A percentile compares a stretch with the other conserved stretches of the same genome.
phyloP scores from a whole-genome alignment of 2,329 filamentous ascomycete genomes.

The Pseudocercospora musae region DNA sequence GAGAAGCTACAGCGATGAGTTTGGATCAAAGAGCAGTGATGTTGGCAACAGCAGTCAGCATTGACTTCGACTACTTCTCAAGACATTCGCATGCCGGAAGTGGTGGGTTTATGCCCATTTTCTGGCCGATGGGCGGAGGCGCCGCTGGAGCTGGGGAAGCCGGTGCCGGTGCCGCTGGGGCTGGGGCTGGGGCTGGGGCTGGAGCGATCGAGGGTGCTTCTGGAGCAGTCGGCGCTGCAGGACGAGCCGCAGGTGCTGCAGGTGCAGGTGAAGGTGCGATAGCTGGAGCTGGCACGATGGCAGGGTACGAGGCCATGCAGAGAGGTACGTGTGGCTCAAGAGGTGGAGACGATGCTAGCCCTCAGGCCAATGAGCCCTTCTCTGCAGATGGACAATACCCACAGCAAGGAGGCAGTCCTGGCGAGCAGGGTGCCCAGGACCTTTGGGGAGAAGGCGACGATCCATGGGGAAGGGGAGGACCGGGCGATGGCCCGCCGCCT shows the following conservation, averaged over 20 bases:
- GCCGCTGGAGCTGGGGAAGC: slow-evolving; percentile 38
- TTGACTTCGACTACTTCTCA: slow-evolving; percentile 68
- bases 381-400: slow-evolving; percentile 9
- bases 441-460: slow-evolving; percentile 31
- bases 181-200: slow-evolving; percentile 32
- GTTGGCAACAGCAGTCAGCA: slow-evolving; percentile 62
- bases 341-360: slow-evolving; percentile 33
- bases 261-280: slow-evolving; percentile 43
- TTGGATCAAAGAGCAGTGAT: slow-evolving; percentile 64
- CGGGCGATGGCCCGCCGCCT: slow-evolving; percentile 35
- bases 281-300: slow-evolving; percentile 56
- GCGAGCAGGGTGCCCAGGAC: slow-evolving; percentile 17
- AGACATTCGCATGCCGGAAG: slow-evolving; percentile 51
- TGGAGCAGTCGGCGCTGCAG: slow-evolving; percentile 39
- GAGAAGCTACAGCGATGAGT: slow-evolving; percentile 53
- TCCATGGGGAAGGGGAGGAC: slow-evolving; percentile 33
- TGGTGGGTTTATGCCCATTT: slow-evolving; percentile 53
- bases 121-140: slow-evolving; percentile 42
- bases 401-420: slow-evolving; percentile 16
- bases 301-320: slow-evolving; percentile 63
- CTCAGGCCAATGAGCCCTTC: slow-evolving; percentile 32
- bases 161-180: slow-evolving; percentile 37
- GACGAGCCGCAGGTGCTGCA: slow-evolving; percentile 34
- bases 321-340: slow-evolving; percentile 42
- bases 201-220: slow-evolving; percentile 36